Percentiles rank a stretch among this genome's conserved stretches.
These are phyloP conservation scores for Neofusicoccum sp. DNA, from an alignment of 2,329 filamentous ascomycete genomes.

Conservation along the genomic window DNA sequence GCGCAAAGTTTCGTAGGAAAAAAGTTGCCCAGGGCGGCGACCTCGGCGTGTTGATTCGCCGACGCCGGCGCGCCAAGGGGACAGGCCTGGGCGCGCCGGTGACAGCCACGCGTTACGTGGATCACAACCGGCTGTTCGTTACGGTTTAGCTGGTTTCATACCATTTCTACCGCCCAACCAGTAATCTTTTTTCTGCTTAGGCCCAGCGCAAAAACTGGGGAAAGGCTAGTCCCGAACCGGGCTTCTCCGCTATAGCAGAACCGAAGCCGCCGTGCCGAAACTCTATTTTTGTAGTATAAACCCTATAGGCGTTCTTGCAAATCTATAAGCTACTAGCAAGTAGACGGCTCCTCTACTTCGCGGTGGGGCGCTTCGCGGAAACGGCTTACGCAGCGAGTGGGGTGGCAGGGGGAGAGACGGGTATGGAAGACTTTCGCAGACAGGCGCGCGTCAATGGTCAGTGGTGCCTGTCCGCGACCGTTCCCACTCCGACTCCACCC, in stretches of 20 bases:
- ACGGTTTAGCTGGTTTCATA: not conserved
- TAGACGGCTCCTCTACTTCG: not conserved
- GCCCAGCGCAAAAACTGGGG: not conserved
- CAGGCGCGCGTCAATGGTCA: constrained; percentile 5
- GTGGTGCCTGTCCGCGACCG: not conserved
- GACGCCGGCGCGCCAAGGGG: not conserved
- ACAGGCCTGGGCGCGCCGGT: not conserved
- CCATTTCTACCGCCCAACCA: not conserved
- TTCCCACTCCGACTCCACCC: constrained; percentile 18
- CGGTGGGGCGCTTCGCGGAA: not conserved
- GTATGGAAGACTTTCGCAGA: not conserved
- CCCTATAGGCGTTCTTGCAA: not conserved
- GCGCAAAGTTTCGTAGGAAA: not conserved
- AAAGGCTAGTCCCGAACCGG: not conserved
- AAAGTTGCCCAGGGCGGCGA: not conserved
- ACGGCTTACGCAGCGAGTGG: not conserved
- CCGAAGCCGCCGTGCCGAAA: not conserved
- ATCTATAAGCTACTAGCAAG: not conserved
- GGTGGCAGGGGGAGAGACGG: not conserved
- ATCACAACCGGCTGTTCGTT: not conserved
- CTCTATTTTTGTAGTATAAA: not conserved
- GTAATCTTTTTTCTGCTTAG: no score
- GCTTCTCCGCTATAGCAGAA: not conserved
- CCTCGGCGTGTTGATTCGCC: constrained; percentile 12
- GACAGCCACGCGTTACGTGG: not conserved